Conservation (phyloP, 257 asterid species). For the Euphrasia confusa region DNA sequence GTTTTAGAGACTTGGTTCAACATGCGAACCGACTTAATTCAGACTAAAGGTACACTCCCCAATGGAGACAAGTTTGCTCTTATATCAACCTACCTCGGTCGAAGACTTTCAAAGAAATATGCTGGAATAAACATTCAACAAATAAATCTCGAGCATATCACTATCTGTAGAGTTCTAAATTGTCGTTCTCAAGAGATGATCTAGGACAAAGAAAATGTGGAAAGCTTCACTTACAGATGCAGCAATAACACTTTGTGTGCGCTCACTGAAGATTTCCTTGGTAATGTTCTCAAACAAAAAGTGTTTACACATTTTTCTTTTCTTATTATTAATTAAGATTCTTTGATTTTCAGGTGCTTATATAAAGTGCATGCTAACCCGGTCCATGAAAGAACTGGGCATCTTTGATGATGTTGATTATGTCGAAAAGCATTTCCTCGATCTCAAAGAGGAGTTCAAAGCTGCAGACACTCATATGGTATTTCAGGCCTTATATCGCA, state of each 20-base stretch:
- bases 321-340: constrained; percentile 12
- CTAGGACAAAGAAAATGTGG: not conserved
- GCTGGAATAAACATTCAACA: not conserved
- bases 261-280: not conserved
- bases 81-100: constrained; percentile 8
- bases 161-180: not conserved
- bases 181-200: not conserved
- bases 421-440: too few relatives aligned
- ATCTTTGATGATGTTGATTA: not conserved
- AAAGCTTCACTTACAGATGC: not conserved
- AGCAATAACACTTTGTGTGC: not conserved
- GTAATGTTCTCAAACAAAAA: constrained; percentile 8
- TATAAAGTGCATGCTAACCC: not conserved
- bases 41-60: not conserved
- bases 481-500: too few relatives aligned
- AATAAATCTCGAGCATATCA: not conserved
- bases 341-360: too few relatives aligned
- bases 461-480: too few relatives aligned
- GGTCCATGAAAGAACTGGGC: constrained; percentile 1
- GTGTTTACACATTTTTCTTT: not conserved
- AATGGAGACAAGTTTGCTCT: constrained; percentile 7
- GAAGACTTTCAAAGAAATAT: not conserved
- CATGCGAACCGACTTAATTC: not conserved
- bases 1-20: constrained; percentile 1
- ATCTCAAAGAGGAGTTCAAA: too few relatives aligned